These are phyloP conservation scores for Rhizoctonia solani DNA, from an alignment of 1,284 basidiomycete species.

Conservation along the genomic window DNA sequence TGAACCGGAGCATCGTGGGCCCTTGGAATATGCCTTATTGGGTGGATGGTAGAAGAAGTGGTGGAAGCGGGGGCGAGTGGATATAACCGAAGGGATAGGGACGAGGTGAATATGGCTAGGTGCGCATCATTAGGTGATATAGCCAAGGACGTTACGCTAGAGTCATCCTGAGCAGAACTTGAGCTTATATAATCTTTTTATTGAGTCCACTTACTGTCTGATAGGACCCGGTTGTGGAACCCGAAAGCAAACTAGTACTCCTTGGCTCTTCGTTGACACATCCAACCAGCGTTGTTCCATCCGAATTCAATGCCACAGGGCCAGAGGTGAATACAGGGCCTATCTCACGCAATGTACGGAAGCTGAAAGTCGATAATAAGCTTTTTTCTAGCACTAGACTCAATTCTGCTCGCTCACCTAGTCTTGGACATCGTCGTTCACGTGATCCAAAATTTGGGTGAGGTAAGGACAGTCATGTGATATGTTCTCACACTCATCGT, in stretches of 20 bases:
- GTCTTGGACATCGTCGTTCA: conserved; percentile 34
- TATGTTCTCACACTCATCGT: background rate
- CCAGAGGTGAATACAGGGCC: conserved; percentile 87
- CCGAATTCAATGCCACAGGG: conserved; percentile 76
- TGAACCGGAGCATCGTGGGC: conserved; percentile 94
- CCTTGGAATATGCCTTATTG: conserved; percentile 71
- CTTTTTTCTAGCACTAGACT: background rate
- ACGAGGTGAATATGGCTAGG: conserved; percentile 68
- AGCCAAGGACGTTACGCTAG: conserved; percentile 54
- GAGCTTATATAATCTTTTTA: conserved; percentile 7
- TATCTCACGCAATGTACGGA: conserved; percentile 70
- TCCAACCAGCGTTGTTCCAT: conserved; percentile 81
- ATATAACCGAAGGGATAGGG: conserved; percentile 58
- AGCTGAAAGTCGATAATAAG: conserved; percentile 50
- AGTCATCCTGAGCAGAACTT: conserved; percentile 50
- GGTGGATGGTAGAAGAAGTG: conserved; percentile 56
- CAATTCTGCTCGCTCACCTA: background rate
- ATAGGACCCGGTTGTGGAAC: conserved; percentile 77
- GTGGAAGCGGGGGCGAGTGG: conserved; percentile 41
- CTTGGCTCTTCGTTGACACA: conserved; percentile 86
- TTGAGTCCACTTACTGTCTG: conserved; percentile 66
- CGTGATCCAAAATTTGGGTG: conserved; percentile 30
- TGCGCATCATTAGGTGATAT: conserved; percentile 37
- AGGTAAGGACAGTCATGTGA: background rate
- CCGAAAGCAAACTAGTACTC: conserved; percentile 77